These are phyloP conservation scores for Neonectria neomacrospora DNA, from an alignment of 2,329 filamentous ascomycete genomes.

Conservation along the genomic window DNA sequence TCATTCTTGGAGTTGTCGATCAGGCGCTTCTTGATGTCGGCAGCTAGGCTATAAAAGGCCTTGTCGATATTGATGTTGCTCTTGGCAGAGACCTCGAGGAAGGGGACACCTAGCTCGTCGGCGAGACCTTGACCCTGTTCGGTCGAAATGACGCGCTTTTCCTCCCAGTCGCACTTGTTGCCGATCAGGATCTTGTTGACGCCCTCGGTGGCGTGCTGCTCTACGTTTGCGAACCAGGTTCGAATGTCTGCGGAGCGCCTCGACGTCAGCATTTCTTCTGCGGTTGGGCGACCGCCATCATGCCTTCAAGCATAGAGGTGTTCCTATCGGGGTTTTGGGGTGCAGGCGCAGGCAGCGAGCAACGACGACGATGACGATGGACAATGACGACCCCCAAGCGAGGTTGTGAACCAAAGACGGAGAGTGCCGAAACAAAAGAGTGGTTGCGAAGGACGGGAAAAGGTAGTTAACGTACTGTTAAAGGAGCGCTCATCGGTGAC, in stretches of 20 bases:
- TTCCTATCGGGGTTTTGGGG: neutral
- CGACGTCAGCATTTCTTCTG: slow-evolving; percentile 30
- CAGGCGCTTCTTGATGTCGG: slow-evolving; percentile 98
- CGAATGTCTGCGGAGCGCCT: slow-evolving; percentile 78
- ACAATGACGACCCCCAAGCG: slow-evolving; percentile 1
- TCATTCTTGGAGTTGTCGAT: slow-evolving; percentile 91
- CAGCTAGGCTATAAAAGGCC: slow-evolving; percentile 94
- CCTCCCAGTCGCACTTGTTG: slow-evolving; percentile 99
- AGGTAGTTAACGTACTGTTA: slow-evolving; percentile 75
- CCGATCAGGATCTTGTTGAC: slow-evolving; percentile 99
- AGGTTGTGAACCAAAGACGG: neutral
- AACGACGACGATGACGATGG: slow-evolving; percentile 6
- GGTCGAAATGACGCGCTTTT: slow-evolving; percentile 94
- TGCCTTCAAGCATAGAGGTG: neutral
- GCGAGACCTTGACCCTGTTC: slow-evolving; percentile 94
- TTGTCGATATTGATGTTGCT: slow-evolving; percentile 99
- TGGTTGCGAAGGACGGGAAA: neutral
- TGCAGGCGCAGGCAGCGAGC: slow-evolving; percentile 8
- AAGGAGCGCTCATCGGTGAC: slow-evolving; percentile 97
- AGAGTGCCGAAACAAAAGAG: neutral
- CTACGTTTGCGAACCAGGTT: slow-evolving; percentile 99
- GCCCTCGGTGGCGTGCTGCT: slow-evolving; percentile 97
- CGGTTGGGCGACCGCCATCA: neutral
- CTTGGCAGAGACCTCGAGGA: slow-evolving; percentile 98
- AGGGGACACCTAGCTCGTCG: slow-evolving; percentile 95